Percentiles rank a stretch among this genome's conserved stretches.
Conservation (phyloP, 495 filamentous ascomycete genomes). For the Penicillium mononematosum region DNA sequence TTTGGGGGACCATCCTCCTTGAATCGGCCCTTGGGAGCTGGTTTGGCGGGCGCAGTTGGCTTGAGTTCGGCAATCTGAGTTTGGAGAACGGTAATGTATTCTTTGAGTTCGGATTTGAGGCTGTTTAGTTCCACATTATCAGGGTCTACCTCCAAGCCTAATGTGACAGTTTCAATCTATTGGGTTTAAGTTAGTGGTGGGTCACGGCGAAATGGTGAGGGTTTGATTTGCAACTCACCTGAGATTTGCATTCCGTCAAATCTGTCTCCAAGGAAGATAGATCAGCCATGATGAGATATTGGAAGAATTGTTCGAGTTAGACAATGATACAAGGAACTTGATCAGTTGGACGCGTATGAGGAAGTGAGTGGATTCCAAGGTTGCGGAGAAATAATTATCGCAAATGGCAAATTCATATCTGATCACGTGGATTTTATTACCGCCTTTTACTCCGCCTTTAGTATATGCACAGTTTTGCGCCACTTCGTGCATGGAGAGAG, state of each 20-base stretch:
- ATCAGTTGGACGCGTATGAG: neutral
- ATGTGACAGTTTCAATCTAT: conserved; percentile 78
- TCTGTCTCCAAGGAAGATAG: conserved; percentile 68
- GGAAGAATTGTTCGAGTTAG: too few species aligned
- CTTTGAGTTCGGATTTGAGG: conserved; percentile 79
- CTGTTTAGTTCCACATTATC: conserved; percentile 76
- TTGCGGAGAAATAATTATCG: conserved; percentile 4
- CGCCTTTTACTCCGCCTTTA: neutral
- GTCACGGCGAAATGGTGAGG: neutral
- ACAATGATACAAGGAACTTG: neutral
- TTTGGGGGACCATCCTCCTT: conserved; percentile 59
- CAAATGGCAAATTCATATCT: conserved; percentile 1
- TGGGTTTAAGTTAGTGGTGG: conserved; percentile 11
- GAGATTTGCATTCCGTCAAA: conserved; percentile 76
- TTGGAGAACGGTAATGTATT: conserved; percentile 76
- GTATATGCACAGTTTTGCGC: neutral
- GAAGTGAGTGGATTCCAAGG: neutral
- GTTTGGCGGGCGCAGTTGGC: conserved; percentile 52
- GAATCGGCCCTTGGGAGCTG: conserved; percentile 61
- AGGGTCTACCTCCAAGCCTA: conserved; percentile 76
- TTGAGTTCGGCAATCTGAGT: conserved; percentile 78
- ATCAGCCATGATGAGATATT: conserved; percentile 51
- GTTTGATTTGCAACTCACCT: conserved; percentile 51
- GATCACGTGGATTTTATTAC: neutral
- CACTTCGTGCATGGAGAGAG: neutral